A percentile compares a stretch with the other conserved stretches of the same genome.
Evolutionary conservation across 345 rosid species (phyloP).

Genomic region (Firmiana major): DNA sequence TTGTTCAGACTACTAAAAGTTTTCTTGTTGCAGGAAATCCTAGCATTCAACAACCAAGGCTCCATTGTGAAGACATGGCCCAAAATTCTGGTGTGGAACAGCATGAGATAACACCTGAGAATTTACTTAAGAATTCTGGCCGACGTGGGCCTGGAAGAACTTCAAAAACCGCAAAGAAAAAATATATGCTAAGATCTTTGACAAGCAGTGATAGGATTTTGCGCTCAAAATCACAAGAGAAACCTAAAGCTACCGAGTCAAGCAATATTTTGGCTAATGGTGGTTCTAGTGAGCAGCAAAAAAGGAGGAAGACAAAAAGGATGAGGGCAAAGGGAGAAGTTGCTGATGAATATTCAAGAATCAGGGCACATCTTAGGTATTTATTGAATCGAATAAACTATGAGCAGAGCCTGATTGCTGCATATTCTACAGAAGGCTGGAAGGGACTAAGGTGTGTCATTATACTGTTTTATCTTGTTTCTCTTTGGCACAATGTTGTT

Average conservation of each 20-base stretch:
- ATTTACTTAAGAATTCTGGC: conserved; percentile 17
- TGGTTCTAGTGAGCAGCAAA: conserved; percentile 32
- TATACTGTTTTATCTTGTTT: not conserved
- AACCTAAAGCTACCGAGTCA: conserved; percentile 36
- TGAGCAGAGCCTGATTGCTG: conserved; percentile 78
- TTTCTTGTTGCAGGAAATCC: conserved; percentile 9
- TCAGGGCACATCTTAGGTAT: conserved; percentile 67
- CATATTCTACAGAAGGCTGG: conserved; percentile 98
- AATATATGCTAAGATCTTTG: conserved; percentile 30
- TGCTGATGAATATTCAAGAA: conserved; percentile 67
- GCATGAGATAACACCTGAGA: conserved; percentile 16
- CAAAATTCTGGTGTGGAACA: conserved; percentile 6
- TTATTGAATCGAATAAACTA: conserved; percentile 66
- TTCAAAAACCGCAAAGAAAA: conserved; percentile 35
- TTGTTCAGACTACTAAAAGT: conserved; percentile 14
- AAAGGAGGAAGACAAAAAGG: conserved; percentile 27
- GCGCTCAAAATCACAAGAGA: conserved; percentile 39
- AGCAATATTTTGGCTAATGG: conserved; percentile 25
- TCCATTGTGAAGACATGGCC: conserved; percentile 10
- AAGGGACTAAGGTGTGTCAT: conserved; percentile 82
- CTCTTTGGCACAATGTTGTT: not conserved
- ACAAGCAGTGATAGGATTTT: conserved; percentile 42
- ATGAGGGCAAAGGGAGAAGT: conserved; percentile 24
- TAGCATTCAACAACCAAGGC: conserved; percentile 15
- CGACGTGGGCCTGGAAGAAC: conserved; percentile 25